Evolutionary conservation across 1,284 basidiomycete species (phyloP).

Genomic region (Trichosporon sp.): DNA sequence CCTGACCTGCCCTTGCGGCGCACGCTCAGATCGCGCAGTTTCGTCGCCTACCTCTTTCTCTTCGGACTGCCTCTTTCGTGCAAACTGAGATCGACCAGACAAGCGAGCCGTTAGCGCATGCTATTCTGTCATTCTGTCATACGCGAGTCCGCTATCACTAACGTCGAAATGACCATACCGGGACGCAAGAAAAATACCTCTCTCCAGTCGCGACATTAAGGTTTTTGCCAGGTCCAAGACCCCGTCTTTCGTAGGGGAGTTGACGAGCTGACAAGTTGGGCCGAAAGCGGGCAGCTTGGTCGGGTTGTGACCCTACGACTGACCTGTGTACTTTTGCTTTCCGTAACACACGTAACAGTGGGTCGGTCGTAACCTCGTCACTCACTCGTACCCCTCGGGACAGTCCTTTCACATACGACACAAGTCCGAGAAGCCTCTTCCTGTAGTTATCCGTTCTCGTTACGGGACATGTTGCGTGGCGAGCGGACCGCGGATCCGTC

Average conservation of each 20-base stretch:
- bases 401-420: too few relatives aligned
- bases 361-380: too few relatives aligned
- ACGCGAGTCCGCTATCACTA: too few relatives aligned
- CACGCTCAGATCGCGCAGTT: background rate
- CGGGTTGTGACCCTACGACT: background rate
- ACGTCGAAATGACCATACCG: too few relatives aligned
- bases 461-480: background rate
- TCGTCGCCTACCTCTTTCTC: background rate
- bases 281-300: background rate
- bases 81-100: background rate
- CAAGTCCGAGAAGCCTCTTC: background rate
- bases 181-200: background rate
- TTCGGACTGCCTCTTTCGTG: background rate
- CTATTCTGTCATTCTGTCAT: too few relatives aligned
- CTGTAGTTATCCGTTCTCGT: background rate
- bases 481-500: too few relatives aligned
- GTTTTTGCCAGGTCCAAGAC: background rate
- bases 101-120: too few relatives aligned
- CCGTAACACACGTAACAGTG: background rate
- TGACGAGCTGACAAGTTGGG: too few relatives aligned
- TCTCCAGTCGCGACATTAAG: background rate
- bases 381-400: background rate
- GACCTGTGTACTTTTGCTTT: background rate
- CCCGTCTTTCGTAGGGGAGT: too few relatives aligned
- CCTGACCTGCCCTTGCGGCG: background rate